Percentiles rank a stretch among this genome's conserved stretches.
Evolutionary conservation across 257 asterid genomes (phyloP).

Genomic region (Asclepias syriaca): DNA sequence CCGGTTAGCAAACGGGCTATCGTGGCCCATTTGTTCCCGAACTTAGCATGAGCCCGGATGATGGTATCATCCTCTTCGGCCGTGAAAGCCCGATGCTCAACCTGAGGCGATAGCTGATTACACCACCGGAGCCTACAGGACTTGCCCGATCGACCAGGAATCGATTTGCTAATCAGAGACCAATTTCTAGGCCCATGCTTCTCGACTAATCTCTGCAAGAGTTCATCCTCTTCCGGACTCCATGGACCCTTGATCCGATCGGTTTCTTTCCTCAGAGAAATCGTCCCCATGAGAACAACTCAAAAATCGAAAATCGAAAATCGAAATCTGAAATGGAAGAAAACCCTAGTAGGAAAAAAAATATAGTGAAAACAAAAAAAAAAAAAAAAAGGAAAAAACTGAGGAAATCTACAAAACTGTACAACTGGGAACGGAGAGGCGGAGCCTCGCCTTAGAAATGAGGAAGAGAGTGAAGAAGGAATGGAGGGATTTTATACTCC

Average conservation of each 20-base stretch:
- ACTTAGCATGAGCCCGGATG: slow-evolving; percentile 59
- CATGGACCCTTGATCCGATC: slow-evolving; percentile 88
- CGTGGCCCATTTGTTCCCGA: slow-evolving; percentile 78
- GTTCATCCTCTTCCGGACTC: slow-evolving; percentile 79
- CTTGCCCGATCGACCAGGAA: slow-evolving; percentile 72
- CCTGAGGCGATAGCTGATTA: slow-evolving; percentile 84
- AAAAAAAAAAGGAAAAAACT: neutral
- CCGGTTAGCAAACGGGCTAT: slow-evolving; percentile 68
- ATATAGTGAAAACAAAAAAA: too few relatives aligned
- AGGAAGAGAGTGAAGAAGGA: slow-evolving; percentile 13
- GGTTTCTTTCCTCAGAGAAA: slow-evolving; percentile 31
- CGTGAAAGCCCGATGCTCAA: slow-evolving; percentile 64
- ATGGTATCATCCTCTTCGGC: slow-evolving; percentile 64
- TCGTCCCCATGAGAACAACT: slow-evolving; percentile 32
- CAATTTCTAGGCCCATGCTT: slow-evolving; percentile 79
- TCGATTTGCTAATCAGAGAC: slow-evolving; percentile 71
- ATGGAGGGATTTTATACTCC: slow-evolving; percentile 27
- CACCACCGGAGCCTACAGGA: slow-evolving; percentile 86
- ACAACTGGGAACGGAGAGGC: slow-evolving; percentile 37
- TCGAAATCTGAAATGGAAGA: neutral
- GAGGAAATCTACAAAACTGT: slow-evolving; percentile 11
- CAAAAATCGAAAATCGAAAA: too few relatives aligned
- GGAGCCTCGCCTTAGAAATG: slow-evolving; percentile 44
- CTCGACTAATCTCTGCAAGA: slow-evolving; percentile 50
- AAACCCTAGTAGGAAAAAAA: neutral